Evolutionary conservation across 208 protist species (phyloP).

Genomic region (Eutreptiella sp.): DNA sequence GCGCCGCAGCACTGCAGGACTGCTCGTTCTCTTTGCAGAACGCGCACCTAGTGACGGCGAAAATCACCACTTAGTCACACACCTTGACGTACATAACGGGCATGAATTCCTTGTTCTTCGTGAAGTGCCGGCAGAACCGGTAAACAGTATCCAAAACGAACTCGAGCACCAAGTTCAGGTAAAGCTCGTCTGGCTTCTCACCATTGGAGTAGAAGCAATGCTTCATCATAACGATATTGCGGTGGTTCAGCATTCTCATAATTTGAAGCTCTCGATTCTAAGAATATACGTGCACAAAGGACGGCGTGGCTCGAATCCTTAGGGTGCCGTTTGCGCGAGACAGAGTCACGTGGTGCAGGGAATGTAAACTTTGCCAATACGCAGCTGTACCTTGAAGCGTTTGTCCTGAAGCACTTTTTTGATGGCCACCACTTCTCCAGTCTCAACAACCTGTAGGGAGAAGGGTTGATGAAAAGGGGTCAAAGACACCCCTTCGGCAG

Average conservation of each 20-base stretch:
- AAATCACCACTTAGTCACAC: no score
- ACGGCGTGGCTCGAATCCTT: no score
- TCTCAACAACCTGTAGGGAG: constrained; percentile 60
- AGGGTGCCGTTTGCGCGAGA: no score
- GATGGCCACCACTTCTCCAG: constrained; percentile 84
- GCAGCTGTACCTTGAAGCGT: no score
- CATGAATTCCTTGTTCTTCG: constrained; percentile 63
- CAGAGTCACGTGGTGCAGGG: neutral
- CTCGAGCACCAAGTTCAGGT: constrained; percentile 97
- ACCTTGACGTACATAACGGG: constrained; percentile 82
- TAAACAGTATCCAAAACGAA: constrained; percentile 95
- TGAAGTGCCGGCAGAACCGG: constrained; percentile 76
- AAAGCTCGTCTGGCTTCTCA: constrained; percentile 76
- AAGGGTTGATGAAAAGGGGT: neutral
- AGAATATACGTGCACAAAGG: no score
- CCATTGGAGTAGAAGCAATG: constrained; percentile 88
- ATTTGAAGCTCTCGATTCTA: constrained; percentile 96
- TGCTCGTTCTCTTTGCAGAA: neutral
- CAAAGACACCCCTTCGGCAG: neutral
- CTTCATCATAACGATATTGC: constrained; percentile 86
- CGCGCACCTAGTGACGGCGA: neutral
- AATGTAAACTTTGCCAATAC: constrained; percentile 31
- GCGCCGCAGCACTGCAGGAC: no score
- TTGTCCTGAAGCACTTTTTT: constrained; percentile 95
- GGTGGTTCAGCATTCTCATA: constrained; percentile 84